Evolutionary conservation across 2,329 filamentous ascomycete species (phyloP).

Genomic region (Stagonosporopsis tanaceti): DNA sequence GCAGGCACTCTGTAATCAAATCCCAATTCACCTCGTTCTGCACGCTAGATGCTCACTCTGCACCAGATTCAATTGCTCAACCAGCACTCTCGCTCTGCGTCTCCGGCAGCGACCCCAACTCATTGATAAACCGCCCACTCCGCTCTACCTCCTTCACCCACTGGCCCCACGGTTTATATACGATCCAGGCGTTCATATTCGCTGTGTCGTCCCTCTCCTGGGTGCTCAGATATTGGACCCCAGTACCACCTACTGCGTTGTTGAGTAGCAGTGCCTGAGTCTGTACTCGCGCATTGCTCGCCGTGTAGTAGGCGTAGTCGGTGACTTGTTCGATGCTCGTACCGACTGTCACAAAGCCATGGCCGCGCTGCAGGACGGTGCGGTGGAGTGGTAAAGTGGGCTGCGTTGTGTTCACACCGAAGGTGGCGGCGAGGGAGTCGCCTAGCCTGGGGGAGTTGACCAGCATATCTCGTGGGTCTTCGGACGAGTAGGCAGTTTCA

Average conservation of each 20-base stretch:
- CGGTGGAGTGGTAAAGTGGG: constrained; percentile 34
- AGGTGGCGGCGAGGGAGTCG: constrained; percentile 28
- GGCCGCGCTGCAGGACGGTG: constrained; percentile 50
- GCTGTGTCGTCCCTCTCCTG: constrained; percentile 46
- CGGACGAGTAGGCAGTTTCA: constrained; percentile 19
- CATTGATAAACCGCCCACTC: constrained; percentile 46
- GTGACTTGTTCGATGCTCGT: constrained; percentile 48
- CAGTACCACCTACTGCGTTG: constrained; percentile 29
- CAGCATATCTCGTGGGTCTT: constrained; percentile 34
- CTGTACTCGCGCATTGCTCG: constrained; percentile 48
- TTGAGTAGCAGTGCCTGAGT: constrained; percentile 40
- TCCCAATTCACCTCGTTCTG: background rate
- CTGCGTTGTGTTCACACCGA: constrained; percentile 29
- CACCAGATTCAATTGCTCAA: background rate
- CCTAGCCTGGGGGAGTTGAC: constrained; percentile 33
- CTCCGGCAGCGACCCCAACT: constrained; percentile 25
- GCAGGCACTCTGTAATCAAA: background rate
- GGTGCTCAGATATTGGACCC: constrained; percentile 37
- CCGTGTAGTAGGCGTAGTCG: constrained; percentile 50
- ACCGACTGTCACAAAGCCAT: constrained; percentile 51
- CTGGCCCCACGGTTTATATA: constrained; percentile 49
- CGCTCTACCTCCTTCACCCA: constrained; percentile 50
- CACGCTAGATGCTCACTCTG: background rate
- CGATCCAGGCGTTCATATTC: constrained; percentile 41
- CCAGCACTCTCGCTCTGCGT: background rate